Percentiles rank a stretch among this genome's conserved stretches.
These are phyloP conservation scores for Taiwanofungus camphoratus DNA, from an alignment of 1,284 basidiomycete genomes.

Conservation along the genomic window DNA sequence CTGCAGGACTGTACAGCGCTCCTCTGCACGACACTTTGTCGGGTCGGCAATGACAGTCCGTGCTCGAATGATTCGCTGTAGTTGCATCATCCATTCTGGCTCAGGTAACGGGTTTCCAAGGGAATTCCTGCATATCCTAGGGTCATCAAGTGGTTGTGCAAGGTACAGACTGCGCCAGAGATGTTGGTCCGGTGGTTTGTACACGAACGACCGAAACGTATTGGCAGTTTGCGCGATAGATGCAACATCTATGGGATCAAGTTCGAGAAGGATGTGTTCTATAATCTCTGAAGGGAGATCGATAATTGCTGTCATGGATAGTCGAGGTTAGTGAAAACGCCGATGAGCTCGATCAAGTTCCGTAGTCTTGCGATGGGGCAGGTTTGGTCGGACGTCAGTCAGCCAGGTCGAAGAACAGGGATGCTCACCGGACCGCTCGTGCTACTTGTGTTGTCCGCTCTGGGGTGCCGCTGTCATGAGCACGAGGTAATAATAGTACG, in stretches of 20 bases:
- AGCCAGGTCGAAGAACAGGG: too few relatives aligned
- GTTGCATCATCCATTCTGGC: conserved; percentile 47
- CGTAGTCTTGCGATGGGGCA: too few relatives aligned
- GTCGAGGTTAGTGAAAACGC: too few relatives aligned
- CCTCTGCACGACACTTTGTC: conserved; percentile 32
- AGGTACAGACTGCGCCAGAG: conserved; percentile 64
- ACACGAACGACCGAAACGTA: conserved; percentile 38
- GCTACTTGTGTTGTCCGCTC: too few relatives aligned
- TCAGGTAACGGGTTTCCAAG: conserved; percentile 31
- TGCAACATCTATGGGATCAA: conserved; percentile 54
- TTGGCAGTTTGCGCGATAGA: conserved; percentile 43
- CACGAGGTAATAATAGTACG: too few relatives aligned
- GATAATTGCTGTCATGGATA: conserved; percentile 16
- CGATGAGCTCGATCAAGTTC: too few relatives aligned
- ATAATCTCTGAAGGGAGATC: conserved; percentile 49
- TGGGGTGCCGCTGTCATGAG: too few relatives aligned
- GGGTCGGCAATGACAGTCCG: conserved; percentile 36
- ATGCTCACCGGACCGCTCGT: too few relatives aligned
- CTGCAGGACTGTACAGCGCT: conserved; percentile 35
- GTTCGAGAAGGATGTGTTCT: conserved; percentile 44
- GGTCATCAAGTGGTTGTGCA: conserved; percentile 52
- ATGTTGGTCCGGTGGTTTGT: conserved; percentile 37
- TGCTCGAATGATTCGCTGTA: conserved; percentile 49
- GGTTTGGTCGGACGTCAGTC: too few relatives aligned
- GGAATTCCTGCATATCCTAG: conserved; percentile 37